phyloP scores from a whole-genome alignment of 1,139 yeast genomes.

The Geotrichum histeridarum region DNA sequence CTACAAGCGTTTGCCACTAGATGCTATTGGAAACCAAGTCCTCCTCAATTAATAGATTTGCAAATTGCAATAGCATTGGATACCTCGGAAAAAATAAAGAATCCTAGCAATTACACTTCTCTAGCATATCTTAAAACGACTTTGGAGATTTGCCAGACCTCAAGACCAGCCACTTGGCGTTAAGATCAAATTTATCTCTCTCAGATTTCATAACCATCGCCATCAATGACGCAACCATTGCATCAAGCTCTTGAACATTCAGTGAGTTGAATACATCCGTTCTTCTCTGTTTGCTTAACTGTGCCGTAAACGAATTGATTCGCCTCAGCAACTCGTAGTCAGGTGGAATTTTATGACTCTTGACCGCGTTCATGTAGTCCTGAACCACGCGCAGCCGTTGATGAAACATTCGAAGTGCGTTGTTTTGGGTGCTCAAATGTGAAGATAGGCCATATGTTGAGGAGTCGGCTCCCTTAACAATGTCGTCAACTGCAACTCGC shows the following conservation, averaged over 20 bases:
- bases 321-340: slow-evolving; percentile 29
- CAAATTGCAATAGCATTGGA: too few relatives aligned
- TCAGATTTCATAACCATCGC: slow-evolving; percentile 27
- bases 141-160: neutral
- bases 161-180: slow-evolving; percentile 15
- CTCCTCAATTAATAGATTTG: too few relatives aligned
- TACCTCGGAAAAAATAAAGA: neutral
- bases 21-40: neutral
- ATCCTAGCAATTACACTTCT: neutral
- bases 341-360: slow-evolving; percentile 21
- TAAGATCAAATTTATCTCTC: slow-evolving; percentile 14
- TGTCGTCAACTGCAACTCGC: slow-evolving; percentile 37
- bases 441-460: slow-evolving; percentile 20
- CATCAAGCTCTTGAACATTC: slow-evolving; percentile 28
- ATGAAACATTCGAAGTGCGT: slow-evolving; percentile 33
- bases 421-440: slow-evolving; percentile 31
- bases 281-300: slow-evolving; percentile 20
- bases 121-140: neutral
- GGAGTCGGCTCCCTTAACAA: slow-evolving; percentile 28
- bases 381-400: slow-evolving; percentile 28
- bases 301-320: slow-evolving; percentile 27
- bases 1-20: too few relatives aligned
- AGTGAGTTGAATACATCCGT: slow-evolving; percentile 16
- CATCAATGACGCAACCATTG: slow-evolving; percentile 26
- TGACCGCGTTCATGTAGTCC: slow-evolving; percentile 27